Conservation (phyloP, 139 green algal species). For the Picochlorum sp. region DNA sequence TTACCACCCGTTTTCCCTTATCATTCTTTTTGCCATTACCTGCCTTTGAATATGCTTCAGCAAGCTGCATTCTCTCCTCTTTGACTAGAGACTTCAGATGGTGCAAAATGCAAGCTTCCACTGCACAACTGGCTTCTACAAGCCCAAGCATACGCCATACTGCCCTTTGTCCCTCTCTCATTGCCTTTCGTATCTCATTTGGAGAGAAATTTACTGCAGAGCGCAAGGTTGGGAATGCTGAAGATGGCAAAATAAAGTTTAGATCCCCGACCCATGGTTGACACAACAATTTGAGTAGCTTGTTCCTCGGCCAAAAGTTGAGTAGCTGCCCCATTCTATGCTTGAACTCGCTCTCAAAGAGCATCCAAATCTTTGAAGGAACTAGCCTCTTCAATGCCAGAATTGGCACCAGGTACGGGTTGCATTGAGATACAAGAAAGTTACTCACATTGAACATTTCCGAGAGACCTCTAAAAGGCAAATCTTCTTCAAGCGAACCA, state of each 20-base stretch:
- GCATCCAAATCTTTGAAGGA: constrained; percentile 42
- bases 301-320: constrained; percentile 55
- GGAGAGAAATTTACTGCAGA: constrained; percentile 20
- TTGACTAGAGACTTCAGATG: no score
- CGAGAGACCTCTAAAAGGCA: constrained; percentile 59
- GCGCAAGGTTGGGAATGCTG: background rate
- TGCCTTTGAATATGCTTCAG: no score
- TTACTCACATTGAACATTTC: constrained; percentile 91
- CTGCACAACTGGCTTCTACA: constrained; percentile 73
- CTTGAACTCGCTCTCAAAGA: constrained; percentile 75
- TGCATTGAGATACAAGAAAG: constrained; percentile 79
- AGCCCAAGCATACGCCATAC: constrained; percentile 70
- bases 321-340: constrained; percentile 68
- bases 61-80: no score
- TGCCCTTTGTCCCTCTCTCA: constrained; percentile 53
- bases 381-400: constrained; percentile 61
- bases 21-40: no score
- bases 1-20: no score
- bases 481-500: constrained; percentile 58
- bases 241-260: constrained; percentile 66
- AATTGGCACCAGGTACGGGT: constrained; percentile 78
- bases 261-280: constrained; percentile 87
- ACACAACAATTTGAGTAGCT: constrained; percentile 65
- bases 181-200: constrained; percentile 52
- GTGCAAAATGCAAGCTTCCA: constrained; percentile 72